phyloP scores from a whole-genome alignment of 176 grass and related monocot genomes.

The Cymbopogon citratus region DNA sequence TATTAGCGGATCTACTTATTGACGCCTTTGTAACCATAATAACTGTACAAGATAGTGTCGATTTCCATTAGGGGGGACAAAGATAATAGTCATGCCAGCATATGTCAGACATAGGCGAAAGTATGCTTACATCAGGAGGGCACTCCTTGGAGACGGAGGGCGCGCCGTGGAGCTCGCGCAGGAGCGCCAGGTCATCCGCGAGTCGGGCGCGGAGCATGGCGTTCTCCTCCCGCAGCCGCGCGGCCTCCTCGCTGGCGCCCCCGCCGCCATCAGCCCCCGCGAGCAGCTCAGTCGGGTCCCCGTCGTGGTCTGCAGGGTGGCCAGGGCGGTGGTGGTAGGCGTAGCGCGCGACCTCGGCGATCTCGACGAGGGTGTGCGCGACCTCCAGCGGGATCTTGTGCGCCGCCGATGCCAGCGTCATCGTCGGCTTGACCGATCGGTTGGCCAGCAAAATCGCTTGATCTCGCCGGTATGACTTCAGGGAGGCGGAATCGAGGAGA shows the following conservation, averaged over 20 bases:
- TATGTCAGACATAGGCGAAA: background rate
- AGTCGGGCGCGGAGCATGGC: constrained; percentile 60
- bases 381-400: constrained; percentile 70
- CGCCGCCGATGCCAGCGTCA: constrained; percentile 31
- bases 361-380: constrained; percentile 69
- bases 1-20: background rate
- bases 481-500: background rate
- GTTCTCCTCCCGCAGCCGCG: constrained; percentile 56
- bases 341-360: constrained; percentile 71
- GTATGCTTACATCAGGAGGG: constrained; percentile 65
- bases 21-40: background rate
- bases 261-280: background rate
- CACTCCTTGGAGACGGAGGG: constrained; percentile 62
- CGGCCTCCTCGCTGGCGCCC: constrained; percentile 27
- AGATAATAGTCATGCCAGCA: background rate
- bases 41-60: background rate
- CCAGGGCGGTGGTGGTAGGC: constrained; percentile 59
- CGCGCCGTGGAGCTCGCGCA: constrained; percentile 54
- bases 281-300: background rate
- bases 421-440: background rate
- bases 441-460: background rate
- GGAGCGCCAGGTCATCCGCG: constrained; percentile 57
- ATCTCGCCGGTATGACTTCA: background rate
- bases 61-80: background rate
- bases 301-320: constrained; percentile 8